Percentiles rank a stretch among this genome's conserved stretches.
phyloP scores from a whole-genome alignment of 163 green algal species.

The Botryococcus braunii region DNA sequence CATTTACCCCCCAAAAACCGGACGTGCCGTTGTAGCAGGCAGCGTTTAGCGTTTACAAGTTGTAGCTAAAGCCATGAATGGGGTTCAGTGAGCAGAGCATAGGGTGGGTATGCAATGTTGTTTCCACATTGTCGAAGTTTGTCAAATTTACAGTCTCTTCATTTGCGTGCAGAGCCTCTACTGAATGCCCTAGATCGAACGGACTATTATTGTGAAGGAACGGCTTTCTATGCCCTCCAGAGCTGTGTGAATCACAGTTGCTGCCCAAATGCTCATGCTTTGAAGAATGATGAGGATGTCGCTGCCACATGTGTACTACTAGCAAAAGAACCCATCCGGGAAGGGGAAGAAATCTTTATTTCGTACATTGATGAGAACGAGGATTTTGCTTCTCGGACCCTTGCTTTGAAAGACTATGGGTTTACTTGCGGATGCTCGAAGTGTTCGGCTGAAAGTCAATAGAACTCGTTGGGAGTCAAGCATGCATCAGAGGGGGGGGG shows the following conservation, averaged over 20 bases:
- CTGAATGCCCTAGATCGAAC: slow-evolving; percentile 49
- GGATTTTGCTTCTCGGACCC: slow-evolving; percentile 33
- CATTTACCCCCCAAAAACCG: no score
- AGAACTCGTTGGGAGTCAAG: no score
- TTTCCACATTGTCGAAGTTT: no score
- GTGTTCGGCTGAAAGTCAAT: slow-evolving; percentile 24
- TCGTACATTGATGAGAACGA: slow-evolving; percentile 70
- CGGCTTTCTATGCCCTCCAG: slow-evolving; percentile 70
- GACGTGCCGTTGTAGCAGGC: no score
- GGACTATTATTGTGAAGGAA: slow-evolving; percentile 38
- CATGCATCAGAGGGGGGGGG: no score
- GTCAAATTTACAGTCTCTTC: no score
- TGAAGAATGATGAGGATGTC: slow-evolving; percentile 24
- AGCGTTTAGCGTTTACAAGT: no score
- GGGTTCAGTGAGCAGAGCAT: no score
- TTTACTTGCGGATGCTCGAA: slow-evolving; percentile 62
- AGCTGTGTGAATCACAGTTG: slow-evolving; percentile 87
- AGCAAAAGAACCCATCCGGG: slow-evolving; percentile 39
- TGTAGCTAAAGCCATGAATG: no score
- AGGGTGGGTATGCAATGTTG: no score
- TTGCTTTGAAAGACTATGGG: slow-evolving; percentile 68
- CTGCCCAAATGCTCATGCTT: slow-evolving; percentile 49
- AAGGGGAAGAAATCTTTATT: slow-evolving; percentile 68
- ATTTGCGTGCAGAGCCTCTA: slow-evolving; percentile 24
- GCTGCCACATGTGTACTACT: slow-evolving; percentile 38